phyloP scores from a whole-genome alignment of 2,329 filamentous ascomycete species.

The Ampelomyces quisqualis region DNA sequence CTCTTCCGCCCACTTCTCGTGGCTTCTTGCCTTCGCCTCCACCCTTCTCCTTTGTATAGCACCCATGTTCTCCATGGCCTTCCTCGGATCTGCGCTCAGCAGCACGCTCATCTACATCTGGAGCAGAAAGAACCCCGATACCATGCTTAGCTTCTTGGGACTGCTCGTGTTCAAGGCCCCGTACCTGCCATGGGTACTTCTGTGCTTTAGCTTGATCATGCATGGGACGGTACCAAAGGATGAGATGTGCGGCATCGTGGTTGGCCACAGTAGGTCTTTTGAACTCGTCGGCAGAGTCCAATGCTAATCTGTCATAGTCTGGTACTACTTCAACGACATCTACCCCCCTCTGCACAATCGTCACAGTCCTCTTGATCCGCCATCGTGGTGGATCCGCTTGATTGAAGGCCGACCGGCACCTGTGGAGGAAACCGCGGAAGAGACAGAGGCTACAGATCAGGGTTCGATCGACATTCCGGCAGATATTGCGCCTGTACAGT shows the following conservation, averaged over 20 bases:
- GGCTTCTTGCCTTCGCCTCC: constrained; percentile 85
- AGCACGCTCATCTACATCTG: constrained; percentile 97
- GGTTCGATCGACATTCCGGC: neutral
- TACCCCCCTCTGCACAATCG: constrained; percentile 89
- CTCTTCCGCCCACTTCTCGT: constrained; percentile 90
- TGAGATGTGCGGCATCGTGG: constrained; percentile 91
- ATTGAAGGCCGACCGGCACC: constrained; percentile 59
- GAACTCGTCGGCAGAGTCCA: neutral
- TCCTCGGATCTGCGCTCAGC: constrained; percentile 88
- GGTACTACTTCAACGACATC: constrained; percentile 98
- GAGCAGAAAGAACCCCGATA: constrained; percentile 92
- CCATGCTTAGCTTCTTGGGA: constrained; percentile 80
- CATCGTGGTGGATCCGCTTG: constrained; percentile 82
- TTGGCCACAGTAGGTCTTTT: constrained; percentile 70
- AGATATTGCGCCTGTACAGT: constrained; percentile 14
- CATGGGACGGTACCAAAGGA: constrained; percentile 90
- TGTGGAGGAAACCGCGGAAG: constrained; percentile 13
- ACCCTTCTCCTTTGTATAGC: constrained; percentile 77
- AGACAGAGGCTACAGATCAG: neutral
- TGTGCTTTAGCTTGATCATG: constrained; percentile 88
- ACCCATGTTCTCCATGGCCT: constrained; percentile 85
- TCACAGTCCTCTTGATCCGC: constrained; percentile 82
- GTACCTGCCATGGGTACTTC: constrained; percentile 93
- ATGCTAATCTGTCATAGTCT: constrained; percentile 56
- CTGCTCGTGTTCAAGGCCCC: constrained; percentile 89